Evolutionary conservation across 1,284 basidiomycete genomes (phyloP).

Genomic region (Ganoderma leucocontextum): DNA sequence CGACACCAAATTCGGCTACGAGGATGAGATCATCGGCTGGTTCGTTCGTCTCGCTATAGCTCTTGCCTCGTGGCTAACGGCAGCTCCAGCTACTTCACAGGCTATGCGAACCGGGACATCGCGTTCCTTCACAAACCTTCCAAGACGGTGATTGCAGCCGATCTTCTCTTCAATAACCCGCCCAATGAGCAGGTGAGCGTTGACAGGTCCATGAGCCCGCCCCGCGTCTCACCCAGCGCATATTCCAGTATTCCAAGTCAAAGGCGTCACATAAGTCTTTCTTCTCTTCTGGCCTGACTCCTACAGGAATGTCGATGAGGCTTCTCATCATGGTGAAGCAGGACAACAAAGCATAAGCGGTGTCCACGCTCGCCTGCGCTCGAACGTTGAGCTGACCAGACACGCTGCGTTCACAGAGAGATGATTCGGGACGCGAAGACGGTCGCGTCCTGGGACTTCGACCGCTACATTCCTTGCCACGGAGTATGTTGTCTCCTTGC

Average conservation of each 20-base stretch:
- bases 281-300: conserved; percentile 57
- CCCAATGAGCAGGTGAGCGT: conserved; percentile 70
- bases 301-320: conserved; percentile 67
- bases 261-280: conserved; percentile 56
- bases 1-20: conserved; percentile 76
- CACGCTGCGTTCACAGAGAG: conserved; percentile 53
- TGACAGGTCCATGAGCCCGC: too few relatives aligned
- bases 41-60: conserved; percentile 35
- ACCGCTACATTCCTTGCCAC: conserved; percentile 92
- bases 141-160: conserved; percentile 86
- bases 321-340: conserved; percentile 59
- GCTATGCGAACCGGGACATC: conserved; percentile 87
- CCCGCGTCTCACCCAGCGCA: not conserved
- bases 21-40: conserved; percentile 74
- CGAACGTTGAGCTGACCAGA: conserved; percentile 6
- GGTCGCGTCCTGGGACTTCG: conserved; percentile 87
- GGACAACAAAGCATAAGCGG: conserved; percentile 67
- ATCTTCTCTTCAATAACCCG: conserved; percentile 92
- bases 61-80: not conserved
- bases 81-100: conserved; percentile 76
- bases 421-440: conserved; percentile 78
- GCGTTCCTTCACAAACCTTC: conserved; percentile 86
- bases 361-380: not conserved
- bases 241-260: conserved; percentile 54
- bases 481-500: conserved; percentile 61